Evolutionary conservation across 176 grass and related monocot genomes (phyloP).

Genomic region (Alloteropsis semialata): DNA sequence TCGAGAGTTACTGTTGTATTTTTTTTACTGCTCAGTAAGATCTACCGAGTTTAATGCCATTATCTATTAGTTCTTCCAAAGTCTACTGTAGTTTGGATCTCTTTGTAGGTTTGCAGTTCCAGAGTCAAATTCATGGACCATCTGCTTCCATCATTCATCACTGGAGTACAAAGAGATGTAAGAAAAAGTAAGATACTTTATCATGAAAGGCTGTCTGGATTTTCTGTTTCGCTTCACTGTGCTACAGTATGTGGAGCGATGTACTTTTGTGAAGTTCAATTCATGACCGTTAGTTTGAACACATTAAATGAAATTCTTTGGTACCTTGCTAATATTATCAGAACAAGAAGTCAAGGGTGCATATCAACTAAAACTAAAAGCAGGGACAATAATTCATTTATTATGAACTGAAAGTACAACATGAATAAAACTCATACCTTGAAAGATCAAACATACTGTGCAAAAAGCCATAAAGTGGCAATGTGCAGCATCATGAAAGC

Average conservation of each 20-base stretch:
- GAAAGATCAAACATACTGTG: background rate
- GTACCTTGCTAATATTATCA: background rate
- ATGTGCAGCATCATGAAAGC: background rate
- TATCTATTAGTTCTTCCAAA: conserved; percentile 1
- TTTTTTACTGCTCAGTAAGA: background rate
- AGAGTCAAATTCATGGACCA: conserved; percentile 42
- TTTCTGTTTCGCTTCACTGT: background rate
- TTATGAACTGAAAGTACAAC: background rate
- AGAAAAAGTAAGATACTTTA: conserved; percentile 41
- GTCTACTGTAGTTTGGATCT: conserved; percentile 19
- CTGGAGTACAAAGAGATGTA: conserved; percentile 10
- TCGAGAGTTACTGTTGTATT: background rate
- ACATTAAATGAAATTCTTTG: background rate
- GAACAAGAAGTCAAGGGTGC: background rate
- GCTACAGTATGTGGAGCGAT: background rate
- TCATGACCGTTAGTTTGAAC: background rate
- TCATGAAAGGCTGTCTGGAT: conserved; percentile 11
- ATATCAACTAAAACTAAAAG: background rate
- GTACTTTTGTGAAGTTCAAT: background rate
- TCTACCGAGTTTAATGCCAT: conserved; percentile 1
- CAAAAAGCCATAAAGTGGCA: background rate
- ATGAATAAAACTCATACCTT: background rate
- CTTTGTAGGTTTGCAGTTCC: conserved; percentile 31
- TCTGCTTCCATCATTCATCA: conserved; percentile 27
- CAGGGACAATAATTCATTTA: background rate